phyloP scores from a whole-genome alignment of 805 yeast genomes.

The Lipomyces orientalis region DNA sequence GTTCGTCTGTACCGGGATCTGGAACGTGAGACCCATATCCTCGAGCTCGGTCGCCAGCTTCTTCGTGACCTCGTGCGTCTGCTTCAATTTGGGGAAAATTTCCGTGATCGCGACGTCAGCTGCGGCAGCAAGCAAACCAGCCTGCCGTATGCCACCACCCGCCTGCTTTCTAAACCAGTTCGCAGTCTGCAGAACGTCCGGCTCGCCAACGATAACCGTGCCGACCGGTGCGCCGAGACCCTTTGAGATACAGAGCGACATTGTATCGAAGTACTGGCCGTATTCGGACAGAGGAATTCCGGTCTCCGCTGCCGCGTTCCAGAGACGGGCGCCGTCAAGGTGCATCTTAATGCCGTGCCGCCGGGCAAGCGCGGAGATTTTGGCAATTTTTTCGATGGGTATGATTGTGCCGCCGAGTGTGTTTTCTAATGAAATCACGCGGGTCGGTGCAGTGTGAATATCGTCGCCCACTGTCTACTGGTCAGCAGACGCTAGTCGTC shows the following conservation, averaged over 20 bases:
- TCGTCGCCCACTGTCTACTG: slow-evolving; percentile 70
- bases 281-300: slow-evolving; percentile 72
- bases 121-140: slow-evolving; percentile 81
- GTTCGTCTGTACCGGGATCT: slow-evolving; percentile 81
- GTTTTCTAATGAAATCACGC: slow-evolving; percentile 82
- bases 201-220: slow-evolving; percentile 76
- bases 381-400: slow-evolving; percentile 77
- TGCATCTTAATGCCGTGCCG: slow-evolving; percentile 67
- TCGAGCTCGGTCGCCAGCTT: slow-evolving; percentile 56
- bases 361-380: slow-evolving; percentile 73
- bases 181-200: slow-evolving; percentile 65
- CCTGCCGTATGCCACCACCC: slow-evolving; percentile 93
- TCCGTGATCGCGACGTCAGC: slow-evolving; percentile 79
- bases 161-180: slow-evolving; percentile 87
- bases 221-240: slow-evolving; percentile 95
- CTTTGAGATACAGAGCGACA: slow-evolving; percentile 86
- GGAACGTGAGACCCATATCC: slow-evolving; percentile 59
- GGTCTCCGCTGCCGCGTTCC: slow-evolving; percentile 84
- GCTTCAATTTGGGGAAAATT: slow-evolving; percentile 59
- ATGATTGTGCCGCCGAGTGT: slow-evolving; percentile 82
- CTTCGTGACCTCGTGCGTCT: slow-evolving; percentile 58
- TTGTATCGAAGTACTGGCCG: slow-evolving; percentile 82
- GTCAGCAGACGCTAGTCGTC: slow-evolving; percentile 39
- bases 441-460: slow-evolving; percentile 88
- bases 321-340: slow-evolving; percentile 93